Conservation (phyloP, 176 grass and related monocot genomes). For the Echinochloa phyllopogon region DNA sequence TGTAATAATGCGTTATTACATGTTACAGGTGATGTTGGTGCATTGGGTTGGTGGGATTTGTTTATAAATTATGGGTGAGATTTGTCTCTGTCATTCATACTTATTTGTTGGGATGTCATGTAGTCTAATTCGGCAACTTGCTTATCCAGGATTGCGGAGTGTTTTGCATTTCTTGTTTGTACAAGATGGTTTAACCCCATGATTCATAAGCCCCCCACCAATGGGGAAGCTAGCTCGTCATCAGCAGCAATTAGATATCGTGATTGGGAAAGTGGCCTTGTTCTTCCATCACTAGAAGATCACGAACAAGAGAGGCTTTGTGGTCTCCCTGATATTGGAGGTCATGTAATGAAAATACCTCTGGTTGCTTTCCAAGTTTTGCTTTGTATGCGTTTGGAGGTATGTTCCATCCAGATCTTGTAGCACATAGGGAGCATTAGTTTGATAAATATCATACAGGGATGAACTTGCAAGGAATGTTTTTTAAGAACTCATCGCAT, state of each 20-base stretch:
- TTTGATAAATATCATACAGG: neutral
- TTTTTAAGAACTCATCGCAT: neutral
- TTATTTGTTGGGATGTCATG: constrained; percentile 26
- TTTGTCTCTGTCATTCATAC: constrained; percentile 30
- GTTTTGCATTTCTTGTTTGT: constrained; percentile 95
- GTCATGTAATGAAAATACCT: constrained; percentile 96
- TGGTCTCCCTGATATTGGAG: constrained; percentile 86
- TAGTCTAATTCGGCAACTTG: constrained; percentile 44
- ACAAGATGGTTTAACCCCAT: constrained; percentile 98
- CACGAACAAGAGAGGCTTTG: constrained; percentile 77
- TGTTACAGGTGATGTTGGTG: constrained; percentile 80
- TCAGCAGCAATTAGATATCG: constrained; percentile 74
- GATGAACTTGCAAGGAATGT: constrained; percentile 1
- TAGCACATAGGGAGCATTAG: neutral
- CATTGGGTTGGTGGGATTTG: constrained; percentile 92
- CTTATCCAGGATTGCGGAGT: constrained; percentile 84
- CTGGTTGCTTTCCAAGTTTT: constrained; percentile 87
- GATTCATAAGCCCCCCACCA: constrained; percentile 72
- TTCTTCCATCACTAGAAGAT: constrained; percentile 81
- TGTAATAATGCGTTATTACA: constrained; percentile 37
- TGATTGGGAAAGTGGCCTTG: constrained; percentile 86
- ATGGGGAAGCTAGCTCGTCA: constrained; percentile 83
- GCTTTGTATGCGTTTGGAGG: constrained; percentile 95
- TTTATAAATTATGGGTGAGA: constrained; percentile 97
- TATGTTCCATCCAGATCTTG: constrained; percentile 44